Conservation (phyloP, 2,329 filamentous ascomycete genomes). For the Fusarium subtropicale region DNA sequence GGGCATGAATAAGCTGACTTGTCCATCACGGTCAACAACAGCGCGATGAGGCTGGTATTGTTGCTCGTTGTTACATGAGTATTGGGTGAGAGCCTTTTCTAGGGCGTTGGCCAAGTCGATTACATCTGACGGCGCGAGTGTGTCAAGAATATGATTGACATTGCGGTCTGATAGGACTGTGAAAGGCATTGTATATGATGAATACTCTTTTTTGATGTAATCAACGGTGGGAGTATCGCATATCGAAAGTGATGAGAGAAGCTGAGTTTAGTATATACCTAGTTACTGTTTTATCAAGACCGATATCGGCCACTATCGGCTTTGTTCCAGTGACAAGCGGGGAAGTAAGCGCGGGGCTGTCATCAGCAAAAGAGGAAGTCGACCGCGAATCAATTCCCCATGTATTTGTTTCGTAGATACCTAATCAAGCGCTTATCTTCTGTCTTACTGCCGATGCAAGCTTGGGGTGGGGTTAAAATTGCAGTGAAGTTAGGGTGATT, state of each 20-base stretch:
- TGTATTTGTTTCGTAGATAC: too few relatives aligned
- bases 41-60: slow-evolving; percentile 72
- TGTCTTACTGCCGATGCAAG: neutral
- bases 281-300: neutral
- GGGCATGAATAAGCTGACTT: slow-evolving; percentile 75
- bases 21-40: slow-evolving; percentile 69
- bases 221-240: neutral
- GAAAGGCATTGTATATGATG: slow-evolving; percentile 28
- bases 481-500: too few relatives aligned
- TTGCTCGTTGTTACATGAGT: slow-evolving; percentile 71
- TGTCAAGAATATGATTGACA: slow-evolving; percentile 39
- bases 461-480: neutral
- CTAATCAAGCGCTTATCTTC: neutral
- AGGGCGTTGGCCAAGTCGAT: slow-evolving; percentile 32
- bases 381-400: neutral
- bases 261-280: neutral
- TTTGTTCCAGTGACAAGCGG: neutral
- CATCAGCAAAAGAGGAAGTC: neutral
- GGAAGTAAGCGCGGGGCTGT: neutral
- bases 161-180: slow-evolving; percentile 43
- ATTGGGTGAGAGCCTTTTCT: slow-evolving; percentile 50
- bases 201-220: too few relatives aligned
- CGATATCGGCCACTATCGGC: neutral
- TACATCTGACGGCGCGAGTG: slow-evolving; percentile 34
- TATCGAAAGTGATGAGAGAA: neutral